A percentile compares a stretch with the other conserved stretches of the same genome.
Conservation (phyloP, 225 moss, liverwort and hornwort species). For the Polytrichum commune region DNA sequence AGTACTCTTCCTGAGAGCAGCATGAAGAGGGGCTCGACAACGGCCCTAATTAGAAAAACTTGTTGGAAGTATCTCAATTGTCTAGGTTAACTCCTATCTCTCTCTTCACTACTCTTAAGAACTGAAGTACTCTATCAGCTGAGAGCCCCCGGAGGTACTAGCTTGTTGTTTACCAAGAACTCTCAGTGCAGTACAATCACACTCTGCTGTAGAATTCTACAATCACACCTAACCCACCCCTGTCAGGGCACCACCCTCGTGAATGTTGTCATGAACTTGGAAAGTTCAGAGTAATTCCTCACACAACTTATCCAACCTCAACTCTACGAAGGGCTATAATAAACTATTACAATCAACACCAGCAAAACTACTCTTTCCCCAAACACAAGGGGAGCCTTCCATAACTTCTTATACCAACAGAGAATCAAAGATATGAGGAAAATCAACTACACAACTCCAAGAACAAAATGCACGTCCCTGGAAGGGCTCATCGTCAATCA, state of each 20-base stretch:
- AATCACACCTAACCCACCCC: background rate
- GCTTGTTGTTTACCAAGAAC: background rate
- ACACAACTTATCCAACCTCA: no score
- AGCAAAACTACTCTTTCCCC: no score
- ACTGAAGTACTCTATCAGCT: background rate
- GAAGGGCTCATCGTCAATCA: background rate
- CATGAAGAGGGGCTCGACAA: background rate
- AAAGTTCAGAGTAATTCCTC: no score
- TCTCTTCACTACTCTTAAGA: no score
- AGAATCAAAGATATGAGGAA: no score
- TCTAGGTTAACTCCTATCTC: no score
- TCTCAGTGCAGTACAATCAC: background rate
- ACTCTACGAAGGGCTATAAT: no score
- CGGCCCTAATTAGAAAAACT: background rate
- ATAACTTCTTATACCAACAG: no score
- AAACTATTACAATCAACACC: no score
- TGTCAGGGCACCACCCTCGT: no score
- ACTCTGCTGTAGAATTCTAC: background rate
- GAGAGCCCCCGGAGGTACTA: background rate
- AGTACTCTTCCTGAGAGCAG: slow-evolving; percentile 1
- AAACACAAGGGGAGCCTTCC: no score
- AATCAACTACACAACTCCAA: background rate
- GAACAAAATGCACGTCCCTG: background rate
- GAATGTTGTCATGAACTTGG: no score
- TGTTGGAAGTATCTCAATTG: background rate